These are phyloP conservation scores for Rhypophila decipiens DNA, from an alignment of 495 filamentous ascomycete species.

Conservation along the genomic window DNA sequence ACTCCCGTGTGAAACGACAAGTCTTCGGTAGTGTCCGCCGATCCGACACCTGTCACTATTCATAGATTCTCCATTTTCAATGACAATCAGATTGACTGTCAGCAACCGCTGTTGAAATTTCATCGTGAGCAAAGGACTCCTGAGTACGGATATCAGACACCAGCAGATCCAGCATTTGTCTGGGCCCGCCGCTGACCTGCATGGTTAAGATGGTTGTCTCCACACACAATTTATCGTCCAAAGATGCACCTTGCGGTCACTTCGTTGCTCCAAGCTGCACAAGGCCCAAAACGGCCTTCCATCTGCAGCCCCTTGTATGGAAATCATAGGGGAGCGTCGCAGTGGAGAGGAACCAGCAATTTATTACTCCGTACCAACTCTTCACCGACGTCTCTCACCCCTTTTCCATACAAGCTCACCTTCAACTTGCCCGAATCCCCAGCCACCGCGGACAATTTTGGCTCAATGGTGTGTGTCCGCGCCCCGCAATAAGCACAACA, in stretches of 20 bases:
- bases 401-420: background rate
- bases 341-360: background rate
- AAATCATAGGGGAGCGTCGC: background rate
- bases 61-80: background rate
- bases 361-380: too few relatives aligned
- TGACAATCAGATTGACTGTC: background rate
- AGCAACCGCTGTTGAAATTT: background rate
- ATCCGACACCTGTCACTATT: constrained; percentile 9
- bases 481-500: constrained; percentile 3
- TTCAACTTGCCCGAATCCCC: background rate
- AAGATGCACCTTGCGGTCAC: constrained; percentile 16
- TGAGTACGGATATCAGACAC: constrained; percentile 5
- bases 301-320: constrained; percentile 18
- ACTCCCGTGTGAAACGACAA: constrained; percentile 7
- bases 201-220: constrained; percentile 10
- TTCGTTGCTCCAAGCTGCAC: constrained; percentile 22
- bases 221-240: constrained; percentile 18
- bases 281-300: constrained; percentile 18
- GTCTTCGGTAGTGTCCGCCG: constrained; percentile 1
- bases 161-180: constrained; percentile 3
- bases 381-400: background rate
- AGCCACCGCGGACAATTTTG: background rate
- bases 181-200: constrained; percentile 9
- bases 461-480: background rate
- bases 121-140: constrained; percentile 7